Evolutionary conservation across 2,329 filamentous ascomycete species (phyloP), one percentile per base, ranked within the genome.

Genomic region (Aaosphaeria pasadenensis): DNA sequence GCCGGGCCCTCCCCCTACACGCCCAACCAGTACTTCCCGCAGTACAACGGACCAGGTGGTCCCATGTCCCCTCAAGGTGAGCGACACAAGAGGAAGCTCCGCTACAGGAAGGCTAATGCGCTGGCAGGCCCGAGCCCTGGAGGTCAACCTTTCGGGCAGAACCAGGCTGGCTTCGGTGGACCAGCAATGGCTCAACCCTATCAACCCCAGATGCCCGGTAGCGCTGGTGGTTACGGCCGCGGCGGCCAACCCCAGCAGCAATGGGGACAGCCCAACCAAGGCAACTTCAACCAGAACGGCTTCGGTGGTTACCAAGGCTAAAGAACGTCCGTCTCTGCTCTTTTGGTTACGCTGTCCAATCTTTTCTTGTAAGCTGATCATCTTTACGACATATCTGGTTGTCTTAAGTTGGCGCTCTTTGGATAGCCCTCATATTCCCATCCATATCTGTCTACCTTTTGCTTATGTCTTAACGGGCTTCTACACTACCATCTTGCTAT

Each of bases 211-310:
- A 75, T 74, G 65, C 77, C 78, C 35, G 77, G 75, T 58, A 94
- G 87, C 66, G 87, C 88, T 59, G 89, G 88, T 61, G 89, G 89
- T 52, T 96, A 91, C 66, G 89, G 89, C 54, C 89, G 90, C 67
- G 89, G 88, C 56, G 79, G 79, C 54, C 79, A 79, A 54, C 72
- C 75, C 47, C 76, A 78, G 52, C 54, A 69, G 57, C 77, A 78
- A 62, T 81, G 80, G 76, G 76, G 74, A 51, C 77, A 79, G 62
- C 77, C 77, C 33, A 64, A 60, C 44, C 65, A 70, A 48, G 76
- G 73, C 50, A 66, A 64, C 51, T 75, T 73, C 59, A 77, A 75
- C 56, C 67, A 70, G 58, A 81, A 81, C 65, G 79, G 77, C 64
- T 83, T 81, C 63, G 78, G 78, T 57, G 80, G 77, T 58, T 84